Evolutionary conservation across 352 stramenopile species (phyloP).

Genomic region (Globisporangium acanthophoron): DNA sequence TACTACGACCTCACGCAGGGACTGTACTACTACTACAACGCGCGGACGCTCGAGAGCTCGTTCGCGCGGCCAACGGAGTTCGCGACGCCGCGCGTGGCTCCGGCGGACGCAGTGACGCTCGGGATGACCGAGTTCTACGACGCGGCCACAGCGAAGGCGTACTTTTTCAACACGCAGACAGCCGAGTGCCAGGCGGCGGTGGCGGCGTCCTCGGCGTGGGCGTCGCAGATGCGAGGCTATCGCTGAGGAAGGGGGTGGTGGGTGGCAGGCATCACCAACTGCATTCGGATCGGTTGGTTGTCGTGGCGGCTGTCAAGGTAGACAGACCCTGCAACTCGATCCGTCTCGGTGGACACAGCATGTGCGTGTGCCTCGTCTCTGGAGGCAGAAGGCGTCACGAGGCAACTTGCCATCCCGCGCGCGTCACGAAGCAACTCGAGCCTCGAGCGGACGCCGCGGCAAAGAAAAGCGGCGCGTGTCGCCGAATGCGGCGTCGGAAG

Average conservation of each 20-base stretch:
- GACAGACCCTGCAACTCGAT: not conserved
- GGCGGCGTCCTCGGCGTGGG: not conserved
- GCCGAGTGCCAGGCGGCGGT: conserved; percentile 36
- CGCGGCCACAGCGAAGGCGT: conserved; percentile 29
- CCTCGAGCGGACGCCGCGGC: not conserved
- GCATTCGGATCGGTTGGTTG: not conserved
- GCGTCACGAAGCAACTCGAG: conserved; percentile 1
- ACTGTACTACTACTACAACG: conserved; percentile 69
- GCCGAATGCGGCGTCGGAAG: not conserved
- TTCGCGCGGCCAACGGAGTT: conserved; percentile 35
- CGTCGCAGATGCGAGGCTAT: conserved; percentile 4
- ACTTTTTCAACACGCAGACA: conserved; percentile 44
- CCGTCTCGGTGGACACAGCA: not conserved
- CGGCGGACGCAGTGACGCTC: conserved; percentile 6
- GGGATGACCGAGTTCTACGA: conserved; percentile 32
- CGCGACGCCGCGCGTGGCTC: conserved; percentile 30
- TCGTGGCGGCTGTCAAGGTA: not conserved
- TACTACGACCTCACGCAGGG: conserved; percentile 49
- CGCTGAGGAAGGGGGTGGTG: conserved; percentile 3
- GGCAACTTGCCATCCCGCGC: not conserved
- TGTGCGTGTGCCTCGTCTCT: not conserved
- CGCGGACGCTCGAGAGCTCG: conserved; percentile 35
- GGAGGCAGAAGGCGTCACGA: not conserved
- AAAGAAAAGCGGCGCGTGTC: conserved; percentile 2
- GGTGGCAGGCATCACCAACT: not conserved